phyloP scores from a whole-genome alignment of 2,329 filamentous ascomycete genomes.

The Xylaria sp. region DNA sequence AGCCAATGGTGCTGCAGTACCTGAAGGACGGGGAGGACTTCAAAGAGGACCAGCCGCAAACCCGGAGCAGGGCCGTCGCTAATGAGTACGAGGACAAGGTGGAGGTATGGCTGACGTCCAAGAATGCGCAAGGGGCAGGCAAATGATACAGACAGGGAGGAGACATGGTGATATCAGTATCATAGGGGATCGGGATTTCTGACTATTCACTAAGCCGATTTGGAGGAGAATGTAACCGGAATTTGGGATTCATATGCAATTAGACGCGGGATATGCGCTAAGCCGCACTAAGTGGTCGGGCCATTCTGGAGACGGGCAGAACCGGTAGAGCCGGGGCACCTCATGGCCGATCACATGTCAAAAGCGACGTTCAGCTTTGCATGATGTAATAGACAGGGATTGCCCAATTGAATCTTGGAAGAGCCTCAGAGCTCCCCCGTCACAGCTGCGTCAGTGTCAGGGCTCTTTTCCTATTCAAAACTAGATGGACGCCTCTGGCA shows the following conservation, averaged over 20 bases:
- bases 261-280: too few species aligned
- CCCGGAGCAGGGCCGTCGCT: conserved; percentile 26
- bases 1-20: conserved; percentile 33
- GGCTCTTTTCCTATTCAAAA: background rate
- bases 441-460: background rate
- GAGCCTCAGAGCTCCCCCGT: background rate
- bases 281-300: too few species aligned
- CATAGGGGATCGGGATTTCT: too few species aligned
- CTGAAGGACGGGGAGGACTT: conserved; percentile 37
- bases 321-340: background rate
- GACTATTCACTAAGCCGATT: too few species aligned
- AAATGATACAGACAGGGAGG: background rate
- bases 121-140: background rate
- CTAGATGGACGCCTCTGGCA: background rate
- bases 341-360: conserved; percentile 15
- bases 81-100: conserved; percentile 19
- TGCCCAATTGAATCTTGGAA: conserved; percentile 1
- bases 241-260: too few species aligned
- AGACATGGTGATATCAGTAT: too few species aligned
- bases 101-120: conserved; percentile 11
- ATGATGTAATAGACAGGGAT: conserved; percentile 22
- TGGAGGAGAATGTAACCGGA: too few species aligned
- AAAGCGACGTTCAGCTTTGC: background rate
- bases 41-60: conserved; percentile 25
- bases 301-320: conserved; percentile 5